Evolutionary conservation across 1,139 yeast genomes (phyloP), one percentile per base, ranked within the genome.

Genomic region (Arxiozyma telluris): DNA sequence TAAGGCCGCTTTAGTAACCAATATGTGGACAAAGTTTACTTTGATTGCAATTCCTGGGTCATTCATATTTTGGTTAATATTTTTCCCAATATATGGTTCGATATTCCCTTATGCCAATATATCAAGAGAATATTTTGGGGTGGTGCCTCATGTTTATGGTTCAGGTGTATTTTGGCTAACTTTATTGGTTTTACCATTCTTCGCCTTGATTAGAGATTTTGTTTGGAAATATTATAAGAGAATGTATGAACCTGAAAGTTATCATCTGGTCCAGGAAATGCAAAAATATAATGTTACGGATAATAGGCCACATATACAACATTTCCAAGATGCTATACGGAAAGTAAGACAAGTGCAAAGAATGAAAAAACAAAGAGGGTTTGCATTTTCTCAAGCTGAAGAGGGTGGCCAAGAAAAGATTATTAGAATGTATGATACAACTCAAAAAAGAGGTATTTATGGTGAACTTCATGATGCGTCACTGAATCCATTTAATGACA

Each of bases 321-420:
- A 91, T 60, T 94, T 94, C 76, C 98, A 94, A 70, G 90, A 87
- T 71, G 97, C 98, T 7, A 93, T 94, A 56, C 80, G 98, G 67
- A 93, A 91, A 68, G 98, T 93, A 45, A 84, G 99, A 71, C 98
- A 94, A 71, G 98, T 94, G 42, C 97, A 93, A 71, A 81, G 99
- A 71, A 91, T 93, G 86, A 88, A 95, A 68, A 94, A 93, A 67
- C 98, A 93, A 73, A 84, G 98, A 72, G 98, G 98, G 21, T 94
- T 89, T 77, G 99, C 99, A 1, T 94, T 93, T 65, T 90, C 98
- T 3, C 98, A 93, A 71, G 93, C 88, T 52, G 96, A 90, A 61
- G 95, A 87, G 62, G 86, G 83, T 64, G 96, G 96, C 50, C 98
- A 93, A 71, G 96, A 89, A 59, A 83, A 84, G 66, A 82, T 94